Conservation (phyloP, 208 protist genomes). For the Lotmaria passim region DNA sequence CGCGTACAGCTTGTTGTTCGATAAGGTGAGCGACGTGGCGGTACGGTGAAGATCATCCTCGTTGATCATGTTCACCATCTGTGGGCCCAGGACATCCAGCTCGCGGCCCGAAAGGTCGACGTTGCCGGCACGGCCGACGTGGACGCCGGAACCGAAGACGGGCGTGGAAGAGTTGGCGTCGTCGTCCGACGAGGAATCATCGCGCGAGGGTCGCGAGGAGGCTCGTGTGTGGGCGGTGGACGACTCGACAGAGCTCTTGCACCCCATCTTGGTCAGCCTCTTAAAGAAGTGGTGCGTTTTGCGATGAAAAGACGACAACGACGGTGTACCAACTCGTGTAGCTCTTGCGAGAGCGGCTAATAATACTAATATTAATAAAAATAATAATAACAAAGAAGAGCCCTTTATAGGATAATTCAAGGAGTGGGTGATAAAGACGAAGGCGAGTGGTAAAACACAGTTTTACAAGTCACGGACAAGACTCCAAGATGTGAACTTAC, state of each 20-base stretch:
- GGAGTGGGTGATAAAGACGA: too few species aligned
- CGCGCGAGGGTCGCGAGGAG: conserved; percentile 1
- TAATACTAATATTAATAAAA: too few species aligned
- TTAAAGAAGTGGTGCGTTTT: conserved; percentile 4
- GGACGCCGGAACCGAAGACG: conserved; percentile 79
- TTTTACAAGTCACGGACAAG: too few species aligned
- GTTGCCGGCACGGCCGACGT: conserved; percentile 83
- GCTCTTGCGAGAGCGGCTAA: too few species aligned
- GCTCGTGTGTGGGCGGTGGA: background rate
- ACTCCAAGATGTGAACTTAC: too few species aligned
- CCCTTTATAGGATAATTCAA: too few species aligned
- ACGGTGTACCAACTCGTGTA: background rate
- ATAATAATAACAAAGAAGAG: too few species aligned
- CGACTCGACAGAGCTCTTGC: conserved; percentile 26
- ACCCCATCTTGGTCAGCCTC: conserved; percentile 30
- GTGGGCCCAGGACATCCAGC: conserved; percentile 58
- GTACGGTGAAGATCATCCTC: conserved; percentile 70
- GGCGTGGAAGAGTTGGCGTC: conserved; percentile 22
- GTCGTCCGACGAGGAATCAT: conserved; percentile 28
- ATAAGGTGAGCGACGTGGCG: conserved; percentile 71
- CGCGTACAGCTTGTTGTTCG: conserved; percentile 80
- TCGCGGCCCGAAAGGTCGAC: conserved; percentile 77
- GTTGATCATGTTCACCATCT: conserved; percentile 72
- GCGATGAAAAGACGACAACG: background rate
- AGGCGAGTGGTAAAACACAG: too few species aligned